Evolutionary conservation across 352 stramenopile genomes (phyloP).

Genomic region (Saprolegnia diclina): DNA sequence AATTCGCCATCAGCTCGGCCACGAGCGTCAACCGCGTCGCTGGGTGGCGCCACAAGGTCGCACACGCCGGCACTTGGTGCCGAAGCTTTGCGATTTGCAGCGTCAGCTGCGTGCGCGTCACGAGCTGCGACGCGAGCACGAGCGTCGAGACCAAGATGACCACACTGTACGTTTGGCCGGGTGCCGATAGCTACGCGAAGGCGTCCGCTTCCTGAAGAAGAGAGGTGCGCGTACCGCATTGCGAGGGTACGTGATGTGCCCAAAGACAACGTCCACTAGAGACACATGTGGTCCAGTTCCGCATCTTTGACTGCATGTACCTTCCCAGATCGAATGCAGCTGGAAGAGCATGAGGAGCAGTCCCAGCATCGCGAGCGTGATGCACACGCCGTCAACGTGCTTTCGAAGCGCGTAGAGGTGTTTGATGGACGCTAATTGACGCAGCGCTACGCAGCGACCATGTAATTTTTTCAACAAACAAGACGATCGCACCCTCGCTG

Average conservation of each 20-base stretch:
- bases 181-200: slow-evolving; percentile 14
- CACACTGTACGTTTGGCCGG: slow-evolving; percentile 21
- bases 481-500: neutral
- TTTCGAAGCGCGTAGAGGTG: slow-evolving; percentile 18
- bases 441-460: slow-evolving; percentile 1
- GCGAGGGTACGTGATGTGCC: neutral
- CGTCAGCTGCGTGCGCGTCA: slow-evolving; percentile 7
- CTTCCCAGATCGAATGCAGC: slow-evolving; percentile 26
- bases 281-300: neutral
- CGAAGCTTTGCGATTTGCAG: slow-evolving; percentile 22
- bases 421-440: slow-evolving; percentile 20
- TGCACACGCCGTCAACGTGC: slow-evolving; percentile 21
- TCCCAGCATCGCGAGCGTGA: slow-evolving; percentile 10
- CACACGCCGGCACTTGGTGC: slow-evolving; percentile 6
- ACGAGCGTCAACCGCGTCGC: neutral
- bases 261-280: slow-evolving; percentile 21
- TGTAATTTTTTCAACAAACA: slow-evolving; percentile 10
- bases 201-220: too few relatives aligned
- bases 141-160: slow-evolving; percentile 22
- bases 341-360: slow-evolving; percentile 23
- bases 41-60: slow-evolving; percentile 22
- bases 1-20: slow-evolving; percentile 15
- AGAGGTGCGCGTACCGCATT: slow-evolving; percentile 3
- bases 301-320: neutral
- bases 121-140: slow-evolving; percentile 6